Conservation (phyloP, 352 stramenopile genomes). For the Elongisporangium undulatum region DNA sequence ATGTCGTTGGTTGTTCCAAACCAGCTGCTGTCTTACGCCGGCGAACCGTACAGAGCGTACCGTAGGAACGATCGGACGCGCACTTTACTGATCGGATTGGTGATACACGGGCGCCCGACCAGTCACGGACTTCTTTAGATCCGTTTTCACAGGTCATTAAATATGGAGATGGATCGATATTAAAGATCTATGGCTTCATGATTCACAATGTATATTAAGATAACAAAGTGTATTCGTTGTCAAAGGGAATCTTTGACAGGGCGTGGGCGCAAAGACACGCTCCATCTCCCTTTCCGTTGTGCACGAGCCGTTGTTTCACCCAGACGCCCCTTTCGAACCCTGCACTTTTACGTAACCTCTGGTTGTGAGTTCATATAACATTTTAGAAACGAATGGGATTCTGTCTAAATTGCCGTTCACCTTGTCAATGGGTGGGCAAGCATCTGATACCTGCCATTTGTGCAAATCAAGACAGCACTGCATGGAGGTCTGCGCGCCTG, state of each 20-base stretch:
- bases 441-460: background rate
- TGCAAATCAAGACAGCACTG: background rate
- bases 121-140: background rate
- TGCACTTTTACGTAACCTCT: background rate
- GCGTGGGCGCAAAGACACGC: background rate
- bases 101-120: background rate
- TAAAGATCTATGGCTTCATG: background rate
- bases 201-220: background rate
- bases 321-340: background rate
- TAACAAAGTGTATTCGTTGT: background rate
- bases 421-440: background rate
- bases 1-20: background rate
- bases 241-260: background rate
- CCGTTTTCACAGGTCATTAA: background rate
- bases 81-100: background rate
- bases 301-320: background rate
- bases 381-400: too few species aligned
- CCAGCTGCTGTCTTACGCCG: background rate
- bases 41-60: background rate
- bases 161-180: background rate
- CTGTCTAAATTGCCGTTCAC: background rate
- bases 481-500: background rate
- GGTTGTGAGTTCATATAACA: too few species aligned
- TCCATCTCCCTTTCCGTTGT: background rate
- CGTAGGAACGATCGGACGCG: background rate